Percentiles rank a stretch among this genome's conserved stretches.
Evolutionary conservation across 805 yeast genomes (phyloP).

Genomic region (Saccharomyces mikatae): DNA sequence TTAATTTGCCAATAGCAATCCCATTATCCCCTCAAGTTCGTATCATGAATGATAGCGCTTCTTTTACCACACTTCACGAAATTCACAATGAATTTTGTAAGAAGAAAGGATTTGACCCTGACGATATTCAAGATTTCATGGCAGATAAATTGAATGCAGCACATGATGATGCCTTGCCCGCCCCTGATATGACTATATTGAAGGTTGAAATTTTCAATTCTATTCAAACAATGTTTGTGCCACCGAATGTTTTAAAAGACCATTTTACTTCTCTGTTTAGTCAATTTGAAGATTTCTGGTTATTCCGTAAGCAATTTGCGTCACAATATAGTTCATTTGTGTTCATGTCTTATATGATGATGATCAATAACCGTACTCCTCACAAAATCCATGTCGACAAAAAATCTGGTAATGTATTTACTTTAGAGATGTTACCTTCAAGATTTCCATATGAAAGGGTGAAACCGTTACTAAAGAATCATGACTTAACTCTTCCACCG

Average conservation of each 20-base stretch:
- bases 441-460: constrained; percentile 48
- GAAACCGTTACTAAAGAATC: constrained; percentile 32
- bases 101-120: constrained; percentile 63
- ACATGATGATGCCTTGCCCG: constrained; percentile 85
- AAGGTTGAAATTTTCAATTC: constrained; percentile 88
- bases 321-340: constrained; percentile 90
- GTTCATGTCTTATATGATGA: constrained; percentile 89
- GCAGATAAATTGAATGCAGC: constrained; percentile 84
- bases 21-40: constrained; percentile 94
- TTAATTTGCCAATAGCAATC: constrained; percentile 84
- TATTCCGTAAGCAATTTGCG: constrained; percentile 90
- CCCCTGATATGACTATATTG: constrained; percentile 82
- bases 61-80: constrained; percentile 65
- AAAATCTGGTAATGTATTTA: constrained; percentile 82
- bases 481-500: constrained; percentile 31
- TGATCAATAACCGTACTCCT: constrained; percentile 87
- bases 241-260: constrained; percentile 72
- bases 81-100: constrained; percentile 85
- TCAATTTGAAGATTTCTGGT: constrained; percentile 90
- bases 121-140: constrained; percentile 82
- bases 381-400: constrained; percentile 81
- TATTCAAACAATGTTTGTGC: constrained; percentile 80
- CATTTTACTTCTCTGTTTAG: constrained; percentile 64
- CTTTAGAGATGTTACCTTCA: constrained; percentile 92
- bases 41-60: constrained; percentile 73